These are phyloP conservation scores for Alternaria brassicicola DNA, from an alignment of 2,329 filamentous ascomycete genomes.

Conservation along the genomic window DNA sequence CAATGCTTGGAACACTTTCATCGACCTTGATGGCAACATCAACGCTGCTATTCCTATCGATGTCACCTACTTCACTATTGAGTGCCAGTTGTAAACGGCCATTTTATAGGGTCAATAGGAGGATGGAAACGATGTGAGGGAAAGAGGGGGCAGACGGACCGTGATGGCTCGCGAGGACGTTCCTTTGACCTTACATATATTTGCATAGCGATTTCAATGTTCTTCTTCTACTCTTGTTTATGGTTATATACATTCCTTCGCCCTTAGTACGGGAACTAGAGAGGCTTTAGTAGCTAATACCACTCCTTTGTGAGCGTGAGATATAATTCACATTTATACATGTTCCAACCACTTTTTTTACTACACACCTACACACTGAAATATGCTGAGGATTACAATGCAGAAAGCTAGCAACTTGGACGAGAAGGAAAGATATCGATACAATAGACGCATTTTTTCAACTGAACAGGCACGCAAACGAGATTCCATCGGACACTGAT, in stretches of 20 bases:
- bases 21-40: conserved; percentile 17
- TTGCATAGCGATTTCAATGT: conserved; percentile 3
- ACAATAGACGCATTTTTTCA: background rate
- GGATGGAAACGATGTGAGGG: background rate
- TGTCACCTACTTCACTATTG: conserved; percentile 6
- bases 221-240: background rate
- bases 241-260: conserved; percentile 1
- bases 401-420: background rate
- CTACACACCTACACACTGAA: background rate
- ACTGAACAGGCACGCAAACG: background rate
- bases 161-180: background rate
- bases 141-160: background rate
- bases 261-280: background rate
- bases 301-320: conserved; percentile 3
- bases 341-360: background rate
- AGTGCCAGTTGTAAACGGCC: conserved; percentile 10
- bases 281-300: conserved; percentile 1
- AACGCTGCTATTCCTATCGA: background rate
- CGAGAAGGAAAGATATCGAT: background rate
- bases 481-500: background rate
- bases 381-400: background rate
- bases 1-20: conserved; percentile 19
- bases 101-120: background rate
- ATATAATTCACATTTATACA: background rate
- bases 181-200: background rate